Evolutionary conservation across 2,329 filamentous ascomycete species (phyloP), one percentile per base, ranked within the genome.

Genomic region (Aspergillus novofumigatus): DNA sequence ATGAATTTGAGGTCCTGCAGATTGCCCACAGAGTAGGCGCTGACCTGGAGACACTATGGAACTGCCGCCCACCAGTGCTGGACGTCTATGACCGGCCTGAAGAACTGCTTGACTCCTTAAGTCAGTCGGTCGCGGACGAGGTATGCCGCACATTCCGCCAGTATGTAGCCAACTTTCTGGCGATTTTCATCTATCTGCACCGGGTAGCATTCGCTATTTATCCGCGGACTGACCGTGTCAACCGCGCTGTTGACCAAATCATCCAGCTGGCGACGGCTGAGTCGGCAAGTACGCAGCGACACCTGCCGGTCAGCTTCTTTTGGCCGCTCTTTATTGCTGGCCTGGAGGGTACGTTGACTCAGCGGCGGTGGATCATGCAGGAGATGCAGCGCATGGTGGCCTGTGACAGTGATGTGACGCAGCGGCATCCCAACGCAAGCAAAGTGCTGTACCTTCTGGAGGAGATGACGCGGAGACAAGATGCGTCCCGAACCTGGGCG

Each of bases 1-100:
- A 75, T 54, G 72, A 75, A 58, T 73, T 71, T 28, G 72, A 74
- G 56, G 72, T 74, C 25, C 67, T 75, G 29, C 69, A 73, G 41
- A 69, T 74, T 23, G 72, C 72, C 14, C 68, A 72, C 55, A 68
- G 68, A 51, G 67, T 75, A 8, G 68, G 69, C 29, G 70, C 70
- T 20, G 71, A 74, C 49, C 68, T 75, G 4, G 68, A 72, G 54
- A 58, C 63, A 9, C 66, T 74, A 50, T 73, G 71, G 70, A 70
- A 71, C 51, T 55, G 57, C n/a, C 63, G 71, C 1, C 72, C 72
- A 1, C 54, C 64, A 1, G 68, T 72, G 3, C 60, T 73, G 5
- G 71, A 72, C 35, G 60, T 73, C 23, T 70, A 72, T 52, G 59
- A 65, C 35, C 63, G 59, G 2, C 67, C 69, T 3, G 67, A 69